Evolutionary conservation across 495 filamentous ascomycete species (phyloP).

Genomic region (Halenospora varia): DNA sequence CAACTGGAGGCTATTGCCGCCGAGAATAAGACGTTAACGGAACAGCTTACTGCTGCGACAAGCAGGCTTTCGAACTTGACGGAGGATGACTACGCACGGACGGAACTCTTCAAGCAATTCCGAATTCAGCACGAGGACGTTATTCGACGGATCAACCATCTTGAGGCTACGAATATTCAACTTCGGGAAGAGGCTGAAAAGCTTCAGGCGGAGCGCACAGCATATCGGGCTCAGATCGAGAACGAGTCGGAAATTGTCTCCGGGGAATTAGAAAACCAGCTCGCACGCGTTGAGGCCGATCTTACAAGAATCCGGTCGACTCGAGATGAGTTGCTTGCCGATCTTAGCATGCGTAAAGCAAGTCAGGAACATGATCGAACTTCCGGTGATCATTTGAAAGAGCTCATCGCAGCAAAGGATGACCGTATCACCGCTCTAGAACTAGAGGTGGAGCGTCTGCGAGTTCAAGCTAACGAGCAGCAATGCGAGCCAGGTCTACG

Average conservation of each 20-base stretch:
- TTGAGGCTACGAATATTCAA: conserved; percentile 84
- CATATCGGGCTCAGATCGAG: conserved; percentile 74
- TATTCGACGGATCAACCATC: conserved; percentile 82
- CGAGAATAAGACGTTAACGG: conserved; percentile 75
- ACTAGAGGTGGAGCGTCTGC: conserved; percentile 71
- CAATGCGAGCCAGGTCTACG: conserved; percentile 36
- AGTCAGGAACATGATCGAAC: conserved; percentile 70
- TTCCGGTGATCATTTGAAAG: conserved; percentile 65
- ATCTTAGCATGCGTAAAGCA: conserved; percentile 73
- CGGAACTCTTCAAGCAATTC: conserved; percentile 86
- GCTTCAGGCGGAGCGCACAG: conserved; percentile 75
- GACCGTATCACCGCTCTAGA: conserved; percentile 76
- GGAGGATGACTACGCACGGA: conserved; percentile 91
- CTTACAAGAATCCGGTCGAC: conserved; percentile 76
- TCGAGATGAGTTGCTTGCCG: conserved; percentile 79
- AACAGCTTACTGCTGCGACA: conserved; percentile 68
- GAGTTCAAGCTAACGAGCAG: conserved; percentile 42
- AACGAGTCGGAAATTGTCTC: conserved; percentile 66
- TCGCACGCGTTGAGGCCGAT: conserved; percentile 78
- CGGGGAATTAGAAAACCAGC: conserved; percentile 72
- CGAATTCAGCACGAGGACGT: conserved; percentile 89
- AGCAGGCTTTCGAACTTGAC: conserved; percentile 58
- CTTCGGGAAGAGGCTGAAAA: conserved; percentile 82
- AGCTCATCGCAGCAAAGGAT: conserved; percentile 70
- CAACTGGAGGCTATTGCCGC: conserved; percentile 73